Percentiles rank a stretch among this genome's conserved stretches.
Conservation (phyloP, 2,329 filamentous ascomycete species). For the Fusarium sambucinum region DNA sequence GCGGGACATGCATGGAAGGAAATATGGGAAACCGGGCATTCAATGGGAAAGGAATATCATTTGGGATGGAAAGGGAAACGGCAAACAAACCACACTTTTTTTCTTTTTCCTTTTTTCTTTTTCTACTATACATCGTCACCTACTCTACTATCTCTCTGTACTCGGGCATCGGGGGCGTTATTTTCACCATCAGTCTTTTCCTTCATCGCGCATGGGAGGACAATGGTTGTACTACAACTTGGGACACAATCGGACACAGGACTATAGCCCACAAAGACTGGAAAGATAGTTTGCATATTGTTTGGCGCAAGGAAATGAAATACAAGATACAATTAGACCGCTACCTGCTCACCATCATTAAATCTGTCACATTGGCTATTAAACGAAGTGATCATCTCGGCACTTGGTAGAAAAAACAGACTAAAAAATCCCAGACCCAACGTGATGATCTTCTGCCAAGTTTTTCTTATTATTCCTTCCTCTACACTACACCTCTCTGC, state of each 20-base stretch:
- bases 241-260: neutral
- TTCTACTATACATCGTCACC: neutral
- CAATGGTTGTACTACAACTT: conserved; percentile 15
- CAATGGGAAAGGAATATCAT: conserved; percentile 38
- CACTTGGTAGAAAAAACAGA: neutral
- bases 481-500: neutral
- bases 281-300: conserved; percentile 41
- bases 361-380: neutral
- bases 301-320: conserved; percentile 44
- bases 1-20: conserved; percentile 39
- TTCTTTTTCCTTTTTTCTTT: conserved; percentile 10
- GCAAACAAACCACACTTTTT: conserved; percentile 17
- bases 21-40: conserved; percentile 39
- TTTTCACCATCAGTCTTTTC: neutral
- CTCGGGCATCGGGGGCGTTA: conserved; percentile 39
- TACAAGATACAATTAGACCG: conserved; percentile 18
- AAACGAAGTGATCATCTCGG: neutral
- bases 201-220: conserved; percentile 11
- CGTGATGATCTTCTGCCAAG: conserved; percentile 1
- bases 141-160: conserved; percentile 13
- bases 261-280: conserved; percentile 7
- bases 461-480: neutral
- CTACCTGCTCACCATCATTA: no score
- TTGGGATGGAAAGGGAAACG: conserved; percentile 4
- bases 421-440: neutral